Conservation (phyloP, 2,329 filamentous ascomycete genomes). For the Aspergillus aculeatinus region DNA sequence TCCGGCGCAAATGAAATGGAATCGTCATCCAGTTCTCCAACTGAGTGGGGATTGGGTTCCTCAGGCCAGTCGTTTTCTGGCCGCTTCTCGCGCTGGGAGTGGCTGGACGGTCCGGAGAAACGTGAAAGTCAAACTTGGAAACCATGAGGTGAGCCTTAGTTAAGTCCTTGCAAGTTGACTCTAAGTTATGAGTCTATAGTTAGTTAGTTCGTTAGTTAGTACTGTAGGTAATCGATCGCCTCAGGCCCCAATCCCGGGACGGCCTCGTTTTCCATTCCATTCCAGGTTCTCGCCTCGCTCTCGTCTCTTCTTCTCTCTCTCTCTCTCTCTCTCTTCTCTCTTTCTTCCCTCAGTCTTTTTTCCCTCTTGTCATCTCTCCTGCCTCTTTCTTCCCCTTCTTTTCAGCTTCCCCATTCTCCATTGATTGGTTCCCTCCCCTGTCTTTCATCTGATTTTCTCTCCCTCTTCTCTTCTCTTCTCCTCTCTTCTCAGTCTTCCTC, state of each 20-base stretch:
- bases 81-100: conserved; percentile 14
- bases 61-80: conserved; percentile 19
- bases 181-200: no score
- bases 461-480: background rate
- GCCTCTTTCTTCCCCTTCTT: conserved; percentile 13
- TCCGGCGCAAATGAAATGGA: background rate
- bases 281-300: conserved; percentile 30
- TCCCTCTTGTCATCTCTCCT: conserved; percentile 19
- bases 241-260: conserved; percentile 25
- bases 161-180: no score
- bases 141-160: no score
- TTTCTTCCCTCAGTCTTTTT: conserved; percentile 17
- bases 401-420: background rate
- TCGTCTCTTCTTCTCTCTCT: conserved; percentile 23
- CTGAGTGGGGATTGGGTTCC: conserved; percentile 9
- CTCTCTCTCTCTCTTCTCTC: conserved; percentile 12
- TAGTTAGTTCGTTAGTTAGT: background rate
- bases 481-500: background rate
- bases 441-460: conserved; percentile 5
- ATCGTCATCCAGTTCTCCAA: conserved; percentile 1
- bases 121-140: conserved; percentile 8
- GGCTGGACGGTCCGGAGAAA: conserved; percentile 24
- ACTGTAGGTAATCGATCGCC: conserved; percentile 13
- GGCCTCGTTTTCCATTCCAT: conserved; percentile 42
- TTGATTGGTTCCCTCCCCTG: conserved; percentile 11